Evolutionary conservation across 2,329 filamentous ascomycete species (phyloP), one percentile per base, ranked within the genome.

Genomic region (Drechslerella coelobrocha): DNA sequence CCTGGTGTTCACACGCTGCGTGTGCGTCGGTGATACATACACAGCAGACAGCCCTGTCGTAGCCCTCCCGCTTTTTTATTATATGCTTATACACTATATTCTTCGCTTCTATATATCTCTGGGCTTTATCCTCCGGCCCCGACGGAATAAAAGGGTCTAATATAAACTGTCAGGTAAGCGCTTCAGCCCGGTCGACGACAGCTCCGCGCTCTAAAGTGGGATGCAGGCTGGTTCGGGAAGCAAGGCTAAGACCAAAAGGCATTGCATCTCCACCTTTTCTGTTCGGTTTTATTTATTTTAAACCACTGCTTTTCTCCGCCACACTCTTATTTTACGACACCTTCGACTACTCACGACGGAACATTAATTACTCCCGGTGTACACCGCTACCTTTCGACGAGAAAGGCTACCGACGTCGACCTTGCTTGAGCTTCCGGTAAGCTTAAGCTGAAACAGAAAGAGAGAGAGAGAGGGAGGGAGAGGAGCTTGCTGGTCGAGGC

Each of bases 401-500:
- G 21, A 41, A 17, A 50, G 59, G 41, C 37, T 19, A 23, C 56
- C 43, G 55, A 56, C 63, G 27, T 43, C 39, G 37, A 52, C 59
- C 52, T 19, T 12, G 31, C 41, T 43, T 37, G 47, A 63, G 66
- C 59, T 71, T 71, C 66, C 47, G 66, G 66, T 63, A 71, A 63
- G 66, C 66, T 71, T 69, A 57, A 29, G 37, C 17, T 27, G n/a
- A 19, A 37, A 54, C 2, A 54, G n/a, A 9, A 9, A 37, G n/a
- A n/a, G n/a, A n/a, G n/a, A n/a, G n/a, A n/a, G n/a, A n/a, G n/a
- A n/a, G n/a, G n/a, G 12, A 51, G 29, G 24, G n/a, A 61, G 17
- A 29, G 37, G 17, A 52, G 26, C 63, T 54, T 57, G 65, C 65
- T 62, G 65, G 65, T 69, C 65, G 65, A 69, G 63, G 41, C 41